A percentile compares a stretch with the other conserved stretches of the same genome.
Conservation (phyloP, 768 basidiomycete species). For the Boletus rubescentipes region DNA sequence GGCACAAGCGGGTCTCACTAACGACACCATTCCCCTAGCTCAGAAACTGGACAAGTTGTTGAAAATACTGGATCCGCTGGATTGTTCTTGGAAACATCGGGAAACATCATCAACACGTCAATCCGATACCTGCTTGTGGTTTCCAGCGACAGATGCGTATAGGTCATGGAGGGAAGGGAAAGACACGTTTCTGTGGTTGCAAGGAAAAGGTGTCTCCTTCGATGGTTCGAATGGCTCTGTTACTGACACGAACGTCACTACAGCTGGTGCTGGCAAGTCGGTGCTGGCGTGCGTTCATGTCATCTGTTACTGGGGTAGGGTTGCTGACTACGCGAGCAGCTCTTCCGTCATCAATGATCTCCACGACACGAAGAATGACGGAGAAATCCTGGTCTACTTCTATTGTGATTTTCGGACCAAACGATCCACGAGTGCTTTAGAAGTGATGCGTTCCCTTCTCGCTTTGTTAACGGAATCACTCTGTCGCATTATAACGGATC, state of each 20-base stretch:
- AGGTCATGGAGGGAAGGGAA: constrained; percentile 4
- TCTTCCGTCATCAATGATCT: constrained; percentile 1
- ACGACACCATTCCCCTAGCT: background rate
- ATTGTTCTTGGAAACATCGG: constrained; percentile 1
- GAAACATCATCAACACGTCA: background rate
- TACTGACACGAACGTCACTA: background rate
- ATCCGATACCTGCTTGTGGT: constrained; percentile 16
- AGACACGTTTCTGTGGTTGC: constrained; percentile 11
- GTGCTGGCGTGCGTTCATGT: background rate
- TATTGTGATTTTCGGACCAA: constrained; percentile 24
- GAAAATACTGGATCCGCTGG: background rate
- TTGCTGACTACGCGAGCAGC: background rate
- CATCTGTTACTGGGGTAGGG: background rate
- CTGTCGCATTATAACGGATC: background rate
- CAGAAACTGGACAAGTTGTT: constrained; percentile 3
- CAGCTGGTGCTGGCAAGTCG: background rate
- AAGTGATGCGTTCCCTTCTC: constrained; percentile 20
- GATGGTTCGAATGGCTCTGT: background rate
- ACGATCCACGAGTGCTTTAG: constrained; percentile 8
- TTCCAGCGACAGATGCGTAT: background rate
- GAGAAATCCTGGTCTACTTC: constrained; percentile 12
- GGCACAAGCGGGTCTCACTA: background rate
- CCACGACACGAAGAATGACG: background rate
- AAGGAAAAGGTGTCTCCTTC: constrained; percentile 11
- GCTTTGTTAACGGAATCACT: constrained; percentile 5